A percentile compares a stretch with the other conserved stretches of the same genome.
Evolutionary conservation across 805 yeast species (phyloP).

Genomic region (fission yeast (Schizosaccharomyces pombe)): DNA sequence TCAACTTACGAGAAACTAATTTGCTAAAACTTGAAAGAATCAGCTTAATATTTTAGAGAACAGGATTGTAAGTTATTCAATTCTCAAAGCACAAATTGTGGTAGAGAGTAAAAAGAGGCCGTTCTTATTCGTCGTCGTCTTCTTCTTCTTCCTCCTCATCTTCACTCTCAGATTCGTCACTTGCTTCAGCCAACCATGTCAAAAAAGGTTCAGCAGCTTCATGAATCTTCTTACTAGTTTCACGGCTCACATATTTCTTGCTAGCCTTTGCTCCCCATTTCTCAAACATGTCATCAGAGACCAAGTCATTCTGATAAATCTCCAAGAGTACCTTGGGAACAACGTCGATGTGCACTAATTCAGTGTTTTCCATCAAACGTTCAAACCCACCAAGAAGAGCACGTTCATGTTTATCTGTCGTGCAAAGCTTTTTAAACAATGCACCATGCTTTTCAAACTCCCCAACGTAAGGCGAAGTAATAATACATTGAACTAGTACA

Average conservation of each 20-base stretch:
- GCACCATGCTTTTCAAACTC: constrained; percentile 64
- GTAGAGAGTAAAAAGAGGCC: too few relatives aligned
- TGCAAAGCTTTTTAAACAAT: constrained; percentile 48
- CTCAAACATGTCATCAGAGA: constrained; percentile 57
- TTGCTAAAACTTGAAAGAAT: too few relatives aligned
- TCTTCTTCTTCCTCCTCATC: constrained; percentile 10
- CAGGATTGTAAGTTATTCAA: too few relatives aligned
- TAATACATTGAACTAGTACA: constrained; percentile 76
- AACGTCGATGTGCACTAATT: constrained; percentile 42
- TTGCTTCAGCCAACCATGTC: constrained; percentile 83
- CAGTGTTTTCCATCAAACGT: constrained; percentile 66
- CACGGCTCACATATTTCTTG: constrained; percentile 83
- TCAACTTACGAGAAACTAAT: too few relatives aligned
- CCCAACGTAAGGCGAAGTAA: constrained; percentile 37
- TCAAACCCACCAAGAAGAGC: constrained; percentile 90
- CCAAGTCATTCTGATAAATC: constrained; percentile 61
- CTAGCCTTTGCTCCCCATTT: constrained; percentile 82
- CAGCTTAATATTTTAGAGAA: too few relatives aligned
- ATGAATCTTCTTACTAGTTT: constrained; percentile 73
- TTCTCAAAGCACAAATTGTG: too few relatives aligned
- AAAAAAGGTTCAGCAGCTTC: constrained; percentile 90
- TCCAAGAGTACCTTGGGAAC: constrained; percentile 66
- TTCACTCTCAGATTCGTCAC: constrained; percentile 34
- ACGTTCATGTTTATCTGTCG: constrained; percentile 39
- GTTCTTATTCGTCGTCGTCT: not conserved